Evolutionary conservation across 2,329 filamentous ascomycete species (phyloP).

Genomic region (Penicillium concentricum): DNA sequence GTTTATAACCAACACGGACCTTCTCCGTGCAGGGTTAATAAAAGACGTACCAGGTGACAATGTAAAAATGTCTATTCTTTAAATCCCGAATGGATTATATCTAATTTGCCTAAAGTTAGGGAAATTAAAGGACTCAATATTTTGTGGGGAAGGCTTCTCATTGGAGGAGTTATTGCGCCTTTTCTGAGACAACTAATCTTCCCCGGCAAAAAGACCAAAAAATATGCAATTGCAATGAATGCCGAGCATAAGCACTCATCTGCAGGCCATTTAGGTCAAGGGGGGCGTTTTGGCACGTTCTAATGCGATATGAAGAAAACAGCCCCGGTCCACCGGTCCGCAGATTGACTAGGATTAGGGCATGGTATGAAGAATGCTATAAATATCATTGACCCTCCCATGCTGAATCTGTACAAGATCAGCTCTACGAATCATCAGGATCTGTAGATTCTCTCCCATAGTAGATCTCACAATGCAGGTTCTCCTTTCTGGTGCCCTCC

Average conservation of each 20-base stretch:
- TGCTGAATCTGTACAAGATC: background rate
- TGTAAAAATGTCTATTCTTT: too few relatives aligned
- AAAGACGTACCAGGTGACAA: background rate
- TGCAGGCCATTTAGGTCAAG: background rate
- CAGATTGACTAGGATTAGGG: background rate
- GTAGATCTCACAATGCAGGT: conserved; percentile 10
- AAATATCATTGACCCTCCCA: background rate
- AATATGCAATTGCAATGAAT: background rate
- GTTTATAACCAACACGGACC: conserved; percentile 11
- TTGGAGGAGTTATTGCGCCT: conserved; percentile 6
- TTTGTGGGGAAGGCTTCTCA: background rate
- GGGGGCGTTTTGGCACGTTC: background rate
- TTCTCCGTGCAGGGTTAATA: conserved; percentile 7
- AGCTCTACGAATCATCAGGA: background rate
- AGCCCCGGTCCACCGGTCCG: background rate
- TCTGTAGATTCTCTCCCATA: too few relatives aligned
- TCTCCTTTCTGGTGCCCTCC: conserved; percentile 8
- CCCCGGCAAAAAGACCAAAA: background rate
- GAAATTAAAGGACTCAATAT: background rate
- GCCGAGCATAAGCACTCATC: background rate
- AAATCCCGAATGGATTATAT: background rate
- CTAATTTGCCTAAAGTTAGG: background rate
- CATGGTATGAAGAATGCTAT: background rate
- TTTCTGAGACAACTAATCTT: background rate
- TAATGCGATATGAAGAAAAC: background rate